Conservation (phyloP, 2,329 filamentous ascomycete species). For the Davidsoniella virescens region DNA sequence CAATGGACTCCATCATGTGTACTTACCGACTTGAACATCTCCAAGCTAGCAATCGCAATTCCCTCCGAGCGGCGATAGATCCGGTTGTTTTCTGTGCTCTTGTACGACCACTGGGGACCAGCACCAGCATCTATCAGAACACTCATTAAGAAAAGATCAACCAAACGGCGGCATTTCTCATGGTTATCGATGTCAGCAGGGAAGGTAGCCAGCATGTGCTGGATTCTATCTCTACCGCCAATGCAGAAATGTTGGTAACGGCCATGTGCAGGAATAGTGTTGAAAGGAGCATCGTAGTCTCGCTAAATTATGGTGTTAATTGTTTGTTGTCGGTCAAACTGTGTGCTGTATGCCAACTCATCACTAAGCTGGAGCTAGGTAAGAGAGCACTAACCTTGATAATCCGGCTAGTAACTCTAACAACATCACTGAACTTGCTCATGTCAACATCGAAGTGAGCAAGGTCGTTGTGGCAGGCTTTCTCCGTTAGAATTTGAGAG, state of each 20-base stretch:
- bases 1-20: neutral
- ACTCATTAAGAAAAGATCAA: constrained; percentile 65
- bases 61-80: constrained; percentile 77
- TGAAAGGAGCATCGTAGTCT: constrained; percentile 39
- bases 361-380: no score
- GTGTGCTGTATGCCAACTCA: no score
- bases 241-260: constrained; percentile 73
- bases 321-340: neutral
- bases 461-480: constrained; percentile 60
- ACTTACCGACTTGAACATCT: constrained; percentile 74
- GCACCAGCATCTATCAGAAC: constrained; percentile 78
- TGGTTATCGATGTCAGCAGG: constrained; percentile 50
- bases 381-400: constrained; percentile 55
- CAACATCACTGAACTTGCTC: constrained; percentile 67
- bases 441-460: constrained; percentile 82
- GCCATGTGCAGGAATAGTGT: constrained; percentile 66
- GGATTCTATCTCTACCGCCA: constrained; percentile 59
- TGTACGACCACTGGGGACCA: constrained; percentile 82
- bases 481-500: constrained; percentile 55
- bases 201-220: constrained; percentile 55
- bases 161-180: constrained; percentile 57
- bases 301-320: constrained; percentile 22
- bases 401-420: constrained; percentile 75
- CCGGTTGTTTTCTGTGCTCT: constrained; percentile 73
- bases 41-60: constrained; percentile 56